These are phyloP conservation scores for Hypoxylon subgilvum DNA, from an alignment of 495 filamentous ascomycete genomes.

Conservation along the genomic window DNA sequence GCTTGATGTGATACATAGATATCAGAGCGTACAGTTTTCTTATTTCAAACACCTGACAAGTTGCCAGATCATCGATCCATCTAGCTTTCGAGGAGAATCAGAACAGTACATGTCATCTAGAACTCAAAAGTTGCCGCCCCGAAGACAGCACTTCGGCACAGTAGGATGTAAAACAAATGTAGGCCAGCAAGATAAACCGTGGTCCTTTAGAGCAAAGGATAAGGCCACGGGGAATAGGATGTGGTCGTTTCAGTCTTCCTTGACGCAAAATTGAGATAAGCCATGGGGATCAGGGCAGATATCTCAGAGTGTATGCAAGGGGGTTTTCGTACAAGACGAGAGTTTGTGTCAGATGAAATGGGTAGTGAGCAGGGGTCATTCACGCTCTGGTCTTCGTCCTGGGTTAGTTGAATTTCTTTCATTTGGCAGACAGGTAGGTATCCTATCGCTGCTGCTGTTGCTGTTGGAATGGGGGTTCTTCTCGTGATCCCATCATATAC, in stretches of 20 bases:
- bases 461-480: background rate
- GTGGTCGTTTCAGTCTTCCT: constrained; percentile 38
- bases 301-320: constrained; percentile 48
- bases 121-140: background rate
- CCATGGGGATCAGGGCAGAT: constrained; percentile 36
- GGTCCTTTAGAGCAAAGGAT: constrained; percentile 22
- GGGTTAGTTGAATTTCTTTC: background rate
- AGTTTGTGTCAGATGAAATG: background rate
- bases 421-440: constrained; percentile 8
- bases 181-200: constrained; percentile 36
- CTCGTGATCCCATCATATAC: constrained; percentile 16
- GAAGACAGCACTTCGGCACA: background rate
- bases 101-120: too few relatives aligned
- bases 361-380: background rate
- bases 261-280: constrained; percentile 47
- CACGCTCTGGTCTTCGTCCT: background rate
- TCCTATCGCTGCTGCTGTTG: constrained; percentile 5
- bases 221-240: constrained; percentile 35
- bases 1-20: too few relatives aligned
- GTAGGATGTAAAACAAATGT: constrained; percentile 4
- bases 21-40: too few relatives aligned
- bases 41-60: too few relatives aligned
- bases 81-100: too few relatives aligned
- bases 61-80: too few relatives aligned
- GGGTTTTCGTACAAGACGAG: background rate